Evolutionary conservation across 257 asterid genomes (phyloP).

Genomic region (Linaria vulgaris): DNA sequence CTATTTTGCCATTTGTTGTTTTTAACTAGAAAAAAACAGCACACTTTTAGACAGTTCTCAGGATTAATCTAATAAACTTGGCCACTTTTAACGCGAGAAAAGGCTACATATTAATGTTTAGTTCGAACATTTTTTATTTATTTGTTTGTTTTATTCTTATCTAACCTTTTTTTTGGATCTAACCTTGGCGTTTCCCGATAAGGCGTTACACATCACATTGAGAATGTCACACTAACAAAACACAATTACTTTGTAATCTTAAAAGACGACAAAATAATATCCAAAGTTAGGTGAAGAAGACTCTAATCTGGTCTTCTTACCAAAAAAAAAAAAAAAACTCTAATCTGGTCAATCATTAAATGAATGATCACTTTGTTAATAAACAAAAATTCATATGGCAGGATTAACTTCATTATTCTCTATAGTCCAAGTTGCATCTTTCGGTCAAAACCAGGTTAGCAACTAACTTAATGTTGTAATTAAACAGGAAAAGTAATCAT

Average conservation of each 20-base stretch:
- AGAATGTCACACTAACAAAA: too few relatives aligned
- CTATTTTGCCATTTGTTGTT: too few relatives aligned
- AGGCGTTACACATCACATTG: too few relatives aligned
- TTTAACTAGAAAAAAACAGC: too few relatives aligned
- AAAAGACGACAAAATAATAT: not conserved
- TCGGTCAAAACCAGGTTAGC: slow-evolving; percentile 42
- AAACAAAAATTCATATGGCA: not conserved
- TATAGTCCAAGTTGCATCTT: slow-evolving; percentile 39
- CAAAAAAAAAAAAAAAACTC: too few relatives aligned
- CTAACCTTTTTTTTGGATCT: not conserved
- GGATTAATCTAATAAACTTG: too few relatives aligned
- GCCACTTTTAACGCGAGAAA: too few relatives aligned
- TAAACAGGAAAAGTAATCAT: slow-evolving; percentile 17
- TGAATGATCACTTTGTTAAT: not conserved
- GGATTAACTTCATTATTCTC: slow-evolving; percentile 11
- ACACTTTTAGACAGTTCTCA: too few relatives aligned
- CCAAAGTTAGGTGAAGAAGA: slow-evolving; percentile 10
- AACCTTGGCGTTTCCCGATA: not conserved
- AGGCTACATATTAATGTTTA: too few relatives aligned
- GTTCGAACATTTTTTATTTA: too few relatives aligned
- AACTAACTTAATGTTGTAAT: slow-evolving; percentile 17
- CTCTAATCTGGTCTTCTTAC: not conserved
- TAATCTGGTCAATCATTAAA: not conserved
- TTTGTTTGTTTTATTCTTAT: not conserved
- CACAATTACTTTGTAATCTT: not conserved